Base-by-base conservation (phyloP, 176 grass and related monocot species). In the Aegilops umbellulata region DNA sequence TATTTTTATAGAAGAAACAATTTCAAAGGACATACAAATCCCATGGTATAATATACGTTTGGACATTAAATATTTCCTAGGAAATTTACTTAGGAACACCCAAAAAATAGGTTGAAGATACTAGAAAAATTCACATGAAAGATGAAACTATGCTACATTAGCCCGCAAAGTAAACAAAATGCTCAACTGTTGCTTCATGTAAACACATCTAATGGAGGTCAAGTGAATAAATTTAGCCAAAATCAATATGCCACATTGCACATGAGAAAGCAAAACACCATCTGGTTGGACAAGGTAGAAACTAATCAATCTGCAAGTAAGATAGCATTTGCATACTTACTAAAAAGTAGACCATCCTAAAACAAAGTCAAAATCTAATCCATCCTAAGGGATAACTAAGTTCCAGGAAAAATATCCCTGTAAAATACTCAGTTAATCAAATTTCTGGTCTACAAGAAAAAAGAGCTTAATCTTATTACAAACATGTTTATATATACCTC, bases 111-210 rank as follows among this genome's bases (percentile, higher is more conserved):
- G 42, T 17, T 51, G 80, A 61, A 19, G 25, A 35, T 64, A 8
- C 16, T 78, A 82, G 20, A 38, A 72, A 68, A 60, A 27, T 34
- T 10, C 2, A 25, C 14, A 27, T 44, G 24, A 84, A 84, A 25
- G 10, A 27, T 44, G 24, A 84, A 84, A 55, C 20, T 60, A 15
- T 22, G 32, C 32, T 22, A 16, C 36, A 24, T 17, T 14, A 87
- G 65, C 76, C 8, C 46, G 34, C 15, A 67, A 77, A 84, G 71
- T 14, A 79, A 78, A 85, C 68, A 3, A 47, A 38, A 82, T 11
- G 34, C 65, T 67, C 16, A 74, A 17, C 7, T 74, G 30, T 41
- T 75, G 58, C 76, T 87, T 68, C 74, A 83, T 60, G 75, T 4
- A 80, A 74, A 83, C 70, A 76, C 16, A 74, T 76, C 58, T 29